These are phyloP conservation scores for Linum usitatissimum DNA, from an alignment of 345 rosid genomes.

Conservation along the genomic window DNA sequence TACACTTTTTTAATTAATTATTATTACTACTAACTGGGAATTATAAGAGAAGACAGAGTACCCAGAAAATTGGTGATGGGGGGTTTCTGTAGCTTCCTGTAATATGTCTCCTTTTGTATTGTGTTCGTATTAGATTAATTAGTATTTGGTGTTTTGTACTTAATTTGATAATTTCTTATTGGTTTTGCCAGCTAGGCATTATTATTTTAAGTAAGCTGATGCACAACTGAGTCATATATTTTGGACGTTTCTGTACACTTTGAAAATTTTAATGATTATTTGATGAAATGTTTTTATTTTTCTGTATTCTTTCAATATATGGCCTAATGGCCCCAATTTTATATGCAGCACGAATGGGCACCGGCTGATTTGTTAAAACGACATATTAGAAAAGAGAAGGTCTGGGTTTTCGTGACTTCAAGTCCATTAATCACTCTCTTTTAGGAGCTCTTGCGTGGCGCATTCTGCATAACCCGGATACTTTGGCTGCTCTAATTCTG, in stretches of 20 bases:
- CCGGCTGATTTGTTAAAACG: too few species aligned
- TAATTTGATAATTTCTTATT: neutral
- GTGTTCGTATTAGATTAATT: slow-evolving; percentile 6
- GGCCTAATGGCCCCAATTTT: too few species aligned
- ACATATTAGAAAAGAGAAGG: too few species aligned
- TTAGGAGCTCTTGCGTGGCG: too few species aligned
- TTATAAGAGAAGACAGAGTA: neutral
- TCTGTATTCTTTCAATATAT: too few species aligned
- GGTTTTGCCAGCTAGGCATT: slow-evolving; percentile 5
- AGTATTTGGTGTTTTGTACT: neutral
- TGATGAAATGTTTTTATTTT: neutral
- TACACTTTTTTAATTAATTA: neutral
- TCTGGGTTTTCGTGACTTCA: too few species aligned
- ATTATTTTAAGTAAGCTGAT: slow-evolving; percentile 22
- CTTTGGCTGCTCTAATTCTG: too few species aligned
- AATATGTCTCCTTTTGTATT: slow-evolving; percentile 4
- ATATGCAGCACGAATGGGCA: too few species aligned
- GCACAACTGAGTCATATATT: slow-evolving; percentile 16
- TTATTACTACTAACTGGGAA: neutral
- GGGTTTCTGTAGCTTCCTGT: neutral
- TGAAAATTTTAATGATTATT: neutral
- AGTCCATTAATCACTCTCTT: too few species aligned
- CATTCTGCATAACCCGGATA: too few species aligned
- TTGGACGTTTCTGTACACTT: neutral
- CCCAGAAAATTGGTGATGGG: neutral